Conservation (phyloP, 805 yeast genomes). For the Wickerhamiella kurtzmanii region DNA sequence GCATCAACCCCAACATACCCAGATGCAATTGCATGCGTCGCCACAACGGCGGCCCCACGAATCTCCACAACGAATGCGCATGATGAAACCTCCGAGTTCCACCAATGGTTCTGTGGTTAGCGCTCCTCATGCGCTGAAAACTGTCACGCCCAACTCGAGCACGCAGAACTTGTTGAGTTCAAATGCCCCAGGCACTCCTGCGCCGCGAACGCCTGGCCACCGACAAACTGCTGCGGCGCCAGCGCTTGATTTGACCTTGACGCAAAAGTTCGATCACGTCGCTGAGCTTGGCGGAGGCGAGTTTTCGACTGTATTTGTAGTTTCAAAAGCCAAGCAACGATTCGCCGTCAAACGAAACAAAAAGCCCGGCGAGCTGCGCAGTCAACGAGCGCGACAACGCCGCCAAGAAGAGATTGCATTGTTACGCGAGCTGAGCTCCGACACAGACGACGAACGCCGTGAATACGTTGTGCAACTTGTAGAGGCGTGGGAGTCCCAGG, state of each 20-base stretch:
- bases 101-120: background rate
- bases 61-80: too few species aligned
- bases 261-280: constrained; percentile 49
- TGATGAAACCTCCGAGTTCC: background rate
- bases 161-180: background rate
- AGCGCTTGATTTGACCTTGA: constrained; percentile 23
- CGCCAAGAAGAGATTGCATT: constrained; percentile 67
- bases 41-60: too few species aligned
- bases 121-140: background rate
- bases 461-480: constrained; percentile 67
- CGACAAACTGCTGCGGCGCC: background rate
- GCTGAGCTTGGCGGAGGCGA: constrained; percentile 70
- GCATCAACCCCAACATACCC: background rate
- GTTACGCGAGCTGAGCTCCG: constrained; percentile 22
- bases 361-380: constrained; percentile 37
- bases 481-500: constrained; percentile 70
- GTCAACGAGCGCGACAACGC: constrained; percentile 40
- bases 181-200: background rate
- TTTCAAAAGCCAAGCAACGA: constrained; percentile 26
- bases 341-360: constrained; percentile 85
- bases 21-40: too few species aligned
- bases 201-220: background rate
- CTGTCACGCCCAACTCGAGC: background rate
- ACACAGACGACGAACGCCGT: constrained; percentile 42
- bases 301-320: constrained; percentile 78